Evolutionary conservation across 1,284 basidiomycete species (phyloP).

Genomic region (Cryptococcus maquisensis): DNA sequence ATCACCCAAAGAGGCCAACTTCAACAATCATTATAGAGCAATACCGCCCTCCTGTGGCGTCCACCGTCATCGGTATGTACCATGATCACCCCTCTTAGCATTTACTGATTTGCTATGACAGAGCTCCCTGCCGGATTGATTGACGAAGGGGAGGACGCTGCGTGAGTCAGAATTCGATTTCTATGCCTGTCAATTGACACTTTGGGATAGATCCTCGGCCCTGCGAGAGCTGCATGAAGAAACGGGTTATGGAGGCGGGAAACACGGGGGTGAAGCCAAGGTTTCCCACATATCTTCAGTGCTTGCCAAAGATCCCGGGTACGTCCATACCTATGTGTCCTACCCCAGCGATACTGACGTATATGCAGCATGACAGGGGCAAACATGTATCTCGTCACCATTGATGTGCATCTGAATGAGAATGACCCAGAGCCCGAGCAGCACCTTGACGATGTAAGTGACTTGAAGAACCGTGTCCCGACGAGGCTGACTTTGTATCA

Average conservation of each 20-base stretch:
- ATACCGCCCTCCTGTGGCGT: conserved; percentile 74
- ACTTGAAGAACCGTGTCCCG: background rate
- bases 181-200: background rate
- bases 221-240: conserved; percentile 85
- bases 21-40: conserved; percentile 84
- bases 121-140: conserved; percentile 85
- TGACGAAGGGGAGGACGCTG: conserved; percentile 71
- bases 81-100: background rate
- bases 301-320: conserved; percentile 66
- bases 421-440: conserved; percentile 43
- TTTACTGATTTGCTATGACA: conserved; percentile 35
- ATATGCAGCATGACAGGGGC: conserved; percentile 48
- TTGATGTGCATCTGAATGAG: conserved; percentile 48
- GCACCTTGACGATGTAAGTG: conserved; percentile 39
- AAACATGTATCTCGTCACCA: conserved; percentile 52
- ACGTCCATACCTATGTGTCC: conserved; percentile 22
- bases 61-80: conserved; percentile 62
- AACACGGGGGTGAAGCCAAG: conserved; percentile 51
- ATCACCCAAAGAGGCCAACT: conserved; percentile 55
- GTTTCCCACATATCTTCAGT: conserved; percentile 65
- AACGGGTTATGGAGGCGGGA: conserved; percentile 63
- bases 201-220: conserved; percentile 54
- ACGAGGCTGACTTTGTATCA: conserved; percentile 23
- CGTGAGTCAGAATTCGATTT: conserved; percentile 50
- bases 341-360: background rate